phyloP scores from a whole-genome alignment of 148 eudicot genomes.

The Fagopyrum tataricum region DNA sequence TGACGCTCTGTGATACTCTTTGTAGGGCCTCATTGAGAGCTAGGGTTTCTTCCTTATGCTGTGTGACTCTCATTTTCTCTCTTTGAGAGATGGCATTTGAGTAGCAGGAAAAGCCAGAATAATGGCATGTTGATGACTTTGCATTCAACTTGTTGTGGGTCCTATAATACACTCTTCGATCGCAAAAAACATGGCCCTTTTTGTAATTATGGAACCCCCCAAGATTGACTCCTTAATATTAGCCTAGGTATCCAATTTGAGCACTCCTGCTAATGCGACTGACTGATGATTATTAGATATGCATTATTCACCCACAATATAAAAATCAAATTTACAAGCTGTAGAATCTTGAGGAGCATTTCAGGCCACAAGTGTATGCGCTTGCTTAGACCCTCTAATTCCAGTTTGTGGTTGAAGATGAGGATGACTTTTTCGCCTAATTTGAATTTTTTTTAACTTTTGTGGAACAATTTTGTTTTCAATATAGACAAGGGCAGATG shows the following conservation, averaged over 20 bases:
- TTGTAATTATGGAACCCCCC: neutral
- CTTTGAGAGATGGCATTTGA: neutral
- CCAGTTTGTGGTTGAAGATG: neutral
- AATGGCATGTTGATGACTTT: neutral
- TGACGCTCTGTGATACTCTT: neutral
- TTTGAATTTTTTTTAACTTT: neutral
- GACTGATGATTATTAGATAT: neutral
- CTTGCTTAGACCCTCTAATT: neutral
- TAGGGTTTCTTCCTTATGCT: neutral
- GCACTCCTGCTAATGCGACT: neutral
- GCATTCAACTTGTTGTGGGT: conserved; percentile 7
- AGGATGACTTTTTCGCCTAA: neutral
- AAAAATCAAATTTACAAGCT: too few relatives aligned
- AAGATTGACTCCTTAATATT: neutral
- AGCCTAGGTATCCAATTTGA: conserved; percentile 7
- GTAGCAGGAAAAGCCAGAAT: conserved; percentile 7
- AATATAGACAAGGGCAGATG: neutral
- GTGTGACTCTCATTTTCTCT: neutral
- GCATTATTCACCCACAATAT: too few relatives aligned
- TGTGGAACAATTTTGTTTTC: neutral
- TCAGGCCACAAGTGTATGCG: neutral
- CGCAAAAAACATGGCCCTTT: neutral
- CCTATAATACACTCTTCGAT: neutral
- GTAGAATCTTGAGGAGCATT: neutral
- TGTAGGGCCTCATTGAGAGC: neutral